A percentile compares a stretch with the other conserved stretches of the same genome.
Evolutionary conservation across 2,329 filamentous ascomycete species (phyloP).

Genomic region (Colletotrichum sp.): DNA sequence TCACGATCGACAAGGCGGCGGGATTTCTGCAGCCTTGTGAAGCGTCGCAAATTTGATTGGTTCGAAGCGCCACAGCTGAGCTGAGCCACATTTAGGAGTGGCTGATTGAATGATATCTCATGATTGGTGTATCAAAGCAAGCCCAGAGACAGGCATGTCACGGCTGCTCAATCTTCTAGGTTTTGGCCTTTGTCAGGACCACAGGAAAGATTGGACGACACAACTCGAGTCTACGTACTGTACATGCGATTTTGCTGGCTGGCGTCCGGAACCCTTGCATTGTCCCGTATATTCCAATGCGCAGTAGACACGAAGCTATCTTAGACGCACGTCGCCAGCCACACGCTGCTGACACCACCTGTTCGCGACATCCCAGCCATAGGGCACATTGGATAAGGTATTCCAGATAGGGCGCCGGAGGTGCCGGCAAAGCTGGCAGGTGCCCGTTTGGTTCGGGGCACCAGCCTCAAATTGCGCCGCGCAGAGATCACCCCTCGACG

Average conservation of each 20-base stretch:
- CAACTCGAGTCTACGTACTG: neutral
- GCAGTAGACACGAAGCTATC: neutral
- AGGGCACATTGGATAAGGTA: neutral
- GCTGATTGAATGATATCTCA: neutral
- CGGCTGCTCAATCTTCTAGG: neutral
- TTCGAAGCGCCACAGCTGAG: neutral
- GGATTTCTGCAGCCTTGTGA: slow-evolving; percentile 10
- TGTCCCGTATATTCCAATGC: neutral
- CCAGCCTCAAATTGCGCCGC: neutral
- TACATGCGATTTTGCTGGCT: neutral
- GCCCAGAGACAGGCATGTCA: neutral
- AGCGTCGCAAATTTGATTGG: neutral
- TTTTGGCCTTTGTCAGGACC: neutral
- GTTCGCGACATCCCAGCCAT: neutral
- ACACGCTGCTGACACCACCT: neutral
- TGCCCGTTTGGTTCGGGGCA: neutral
- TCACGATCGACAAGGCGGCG: neutral
- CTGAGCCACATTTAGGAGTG: neutral
- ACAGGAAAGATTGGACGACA: neutral
- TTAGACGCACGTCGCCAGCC: neutral
- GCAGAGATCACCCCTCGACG: neutral
- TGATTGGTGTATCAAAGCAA: neutral
- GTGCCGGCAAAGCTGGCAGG: neutral
- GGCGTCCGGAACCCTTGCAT: neutral
- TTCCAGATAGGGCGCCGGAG: neutral